Evolutionary conservation across 2,329 filamentous ascomycete genomes (phyloP).

Genomic region (Escovopsis weberi): DNA sequence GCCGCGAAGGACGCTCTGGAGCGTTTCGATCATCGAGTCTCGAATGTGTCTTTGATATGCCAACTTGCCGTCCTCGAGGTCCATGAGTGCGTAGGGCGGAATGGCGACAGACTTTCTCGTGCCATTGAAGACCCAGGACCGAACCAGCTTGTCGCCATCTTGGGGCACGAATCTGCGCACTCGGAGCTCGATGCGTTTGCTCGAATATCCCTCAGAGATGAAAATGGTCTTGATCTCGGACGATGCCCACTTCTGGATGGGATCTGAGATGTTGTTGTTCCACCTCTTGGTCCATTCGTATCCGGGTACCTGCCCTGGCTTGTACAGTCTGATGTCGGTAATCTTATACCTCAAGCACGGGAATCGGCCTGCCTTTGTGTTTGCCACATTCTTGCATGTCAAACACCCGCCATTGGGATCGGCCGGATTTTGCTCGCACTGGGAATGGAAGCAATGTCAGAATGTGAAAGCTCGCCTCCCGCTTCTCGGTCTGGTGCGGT

Average conservation of each 20-base stretch:
- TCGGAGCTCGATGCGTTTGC: conserved; percentile 29
- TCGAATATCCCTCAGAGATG: conserved; percentile 40
- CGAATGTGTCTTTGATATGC: conserved; percentile 38
- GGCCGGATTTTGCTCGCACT: conserved; percentile 39
- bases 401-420: conserved; percentile 34
- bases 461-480: not conserved
- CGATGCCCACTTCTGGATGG: conserved; percentile 42
- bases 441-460: not conserved
- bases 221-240: conserved; percentile 33
- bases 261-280: conserved; percentile 38
- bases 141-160: conserved; percentile 37
- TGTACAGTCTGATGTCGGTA: conserved; percentile 42
- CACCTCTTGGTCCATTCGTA: conserved; percentile 46
- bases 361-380: conserved; percentile 36
- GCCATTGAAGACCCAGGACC: conserved; percentile 38
- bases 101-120: conserved; percentile 32
- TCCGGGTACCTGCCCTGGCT: conserved; percentile 42
- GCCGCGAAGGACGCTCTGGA: conserved; percentile 22
- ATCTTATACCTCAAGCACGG: conserved; percentile 48
- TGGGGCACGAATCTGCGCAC: conserved; percentile 42
- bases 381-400: conserved; percentile 37
- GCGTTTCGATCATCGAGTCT: conserved; percentile 30
- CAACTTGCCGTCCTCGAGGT: conserved; percentile 34
- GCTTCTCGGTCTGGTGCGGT: not conserved
- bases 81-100: conserved; percentile 41